Percentiles rank a stretch among this genome's conserved stretches.
phyloP scores from a whole-genome alignment of 768 basidiomycete species.

The Asterophora lycoperdoides region DNA sequence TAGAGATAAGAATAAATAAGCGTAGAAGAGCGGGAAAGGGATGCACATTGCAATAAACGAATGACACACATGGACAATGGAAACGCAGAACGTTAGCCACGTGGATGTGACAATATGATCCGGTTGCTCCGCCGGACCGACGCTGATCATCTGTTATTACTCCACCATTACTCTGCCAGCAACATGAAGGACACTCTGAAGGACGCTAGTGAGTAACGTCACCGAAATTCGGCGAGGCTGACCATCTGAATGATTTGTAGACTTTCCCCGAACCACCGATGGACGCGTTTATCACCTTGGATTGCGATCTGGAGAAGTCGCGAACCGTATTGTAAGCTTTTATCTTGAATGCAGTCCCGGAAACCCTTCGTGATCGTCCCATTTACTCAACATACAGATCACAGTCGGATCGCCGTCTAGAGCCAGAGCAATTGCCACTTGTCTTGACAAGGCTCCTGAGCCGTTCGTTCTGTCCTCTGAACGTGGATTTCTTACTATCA shows the following conservation, averaged over 20 bases:
- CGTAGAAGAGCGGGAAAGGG: no score
- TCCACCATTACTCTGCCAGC: not conserved
- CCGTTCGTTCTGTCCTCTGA: slow-evolving; percentile 66
- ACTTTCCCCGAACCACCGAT: slow-evolving; percentile 73
- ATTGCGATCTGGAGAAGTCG: slow-evolving; percentile 69
- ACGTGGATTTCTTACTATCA: slow-evolving; percentile 71
- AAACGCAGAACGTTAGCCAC: no score
- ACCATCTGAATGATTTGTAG: slow-evolving; percentile 30
- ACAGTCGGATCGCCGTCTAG: slow-evolving; percentile 74
- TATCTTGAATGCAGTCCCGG: not conserved
- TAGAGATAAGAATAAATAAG: no score
- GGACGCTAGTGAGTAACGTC: slow-evolving; percentile 57
- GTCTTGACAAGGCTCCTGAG: slow-evolving; percentile 54
- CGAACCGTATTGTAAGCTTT: slow-evolving; percentile 66
- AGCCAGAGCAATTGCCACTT: slow-evolving; percentile 53
- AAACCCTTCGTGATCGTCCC: not conserved
- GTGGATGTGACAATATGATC: no score
- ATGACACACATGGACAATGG: no score
- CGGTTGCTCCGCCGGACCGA: no score
- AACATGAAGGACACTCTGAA: slow-evolving; percentile 40
- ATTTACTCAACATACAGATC: slow-evolving; percentile 43
- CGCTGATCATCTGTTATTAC: not conserved
- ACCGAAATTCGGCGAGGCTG: not conserved
- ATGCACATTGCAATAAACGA: no score
- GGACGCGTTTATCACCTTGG: slow-evolving; percentile 79